Conservation (phyloP, 306 rosid genomes). For the Gastrolobium villosum region DNA sequence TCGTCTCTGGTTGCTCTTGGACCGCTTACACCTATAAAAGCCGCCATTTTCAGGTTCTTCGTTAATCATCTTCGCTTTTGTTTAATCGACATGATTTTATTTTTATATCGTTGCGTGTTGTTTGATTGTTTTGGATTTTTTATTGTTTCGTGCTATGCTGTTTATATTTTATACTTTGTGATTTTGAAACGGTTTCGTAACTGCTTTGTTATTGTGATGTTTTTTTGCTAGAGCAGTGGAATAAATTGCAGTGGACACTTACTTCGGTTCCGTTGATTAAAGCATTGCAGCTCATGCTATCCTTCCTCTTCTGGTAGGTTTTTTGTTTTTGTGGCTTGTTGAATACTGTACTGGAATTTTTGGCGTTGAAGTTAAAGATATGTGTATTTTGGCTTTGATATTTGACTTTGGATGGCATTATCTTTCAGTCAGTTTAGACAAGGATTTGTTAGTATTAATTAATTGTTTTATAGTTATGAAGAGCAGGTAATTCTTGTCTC, state of each 20-base stretch:
- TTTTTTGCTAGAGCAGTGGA: constrained; percentile 77
- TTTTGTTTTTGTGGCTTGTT: not conserved
- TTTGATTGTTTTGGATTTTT: constrained; percentile 20
- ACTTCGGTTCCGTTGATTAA: constrained; percentile 86
- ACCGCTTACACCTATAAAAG: constrained; percentile 80
- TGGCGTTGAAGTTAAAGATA: not conserved
- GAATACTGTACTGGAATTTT: not conserved
- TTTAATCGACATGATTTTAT: not conserved
- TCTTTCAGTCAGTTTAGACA: constrained; percentile 4
- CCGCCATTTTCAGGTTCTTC: constrained; percentile 85
- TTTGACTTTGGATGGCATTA: not conserved
- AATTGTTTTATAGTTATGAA: not conserved
- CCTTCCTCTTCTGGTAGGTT: constrained; percentile 89
- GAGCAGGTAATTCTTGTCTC: constrained; percentile 12
- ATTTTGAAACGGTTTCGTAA: constrained; percentile 41
- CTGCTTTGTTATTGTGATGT: constrained; percentile 42
- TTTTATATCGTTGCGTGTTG: constrained; percentile 17
- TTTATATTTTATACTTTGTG: not conserved
- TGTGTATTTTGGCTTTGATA: not conserved
- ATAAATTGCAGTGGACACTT: constrained; percentile 92
- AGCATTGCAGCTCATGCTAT: constrained; percentile 88
- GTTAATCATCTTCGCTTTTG: not conserved
- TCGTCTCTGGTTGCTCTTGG: constrained; percentile 89
- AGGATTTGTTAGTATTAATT: not conserved
- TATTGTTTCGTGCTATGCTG: not conserved